phyloP scores from a whole-genome alignment of 2,329 filamentous ascomycete genomes.

The Exophiala lecanii-corni region DNA sequence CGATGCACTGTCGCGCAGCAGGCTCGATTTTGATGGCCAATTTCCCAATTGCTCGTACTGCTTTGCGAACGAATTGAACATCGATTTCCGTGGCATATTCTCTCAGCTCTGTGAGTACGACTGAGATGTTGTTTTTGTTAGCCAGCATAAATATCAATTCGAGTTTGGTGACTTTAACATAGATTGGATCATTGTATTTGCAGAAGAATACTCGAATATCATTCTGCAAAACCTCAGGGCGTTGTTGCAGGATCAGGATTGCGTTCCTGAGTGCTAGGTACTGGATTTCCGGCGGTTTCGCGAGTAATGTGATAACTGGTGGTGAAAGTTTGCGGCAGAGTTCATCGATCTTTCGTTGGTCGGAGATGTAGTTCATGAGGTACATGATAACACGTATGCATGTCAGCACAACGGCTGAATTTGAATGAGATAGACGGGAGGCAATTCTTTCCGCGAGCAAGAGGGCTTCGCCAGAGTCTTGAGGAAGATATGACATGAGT shows the following conservation, averaged over 20 bases:
- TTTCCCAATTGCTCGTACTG: conserved; percentile 94
- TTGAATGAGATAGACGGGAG: conserved; percentile 93
- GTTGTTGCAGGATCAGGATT: conserved; percentile 83
- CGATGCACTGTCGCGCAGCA: conserved; percentile 84
- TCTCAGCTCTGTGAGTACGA: conserved; percentile 86
- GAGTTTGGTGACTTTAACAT: conserved; percentile 97
- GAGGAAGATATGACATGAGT: conserved; percentile 94
- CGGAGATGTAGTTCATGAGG: conserved; percentile 96
- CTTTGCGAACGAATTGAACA: conserved; percentile 96
- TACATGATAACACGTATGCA: conserved; percentile 96
- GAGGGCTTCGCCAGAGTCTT: conserved; percentile 81
- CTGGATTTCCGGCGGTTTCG: conserved; percentile 97
- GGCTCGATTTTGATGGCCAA: conserved; percentile 98
- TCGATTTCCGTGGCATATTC: conserved; percentile 98
- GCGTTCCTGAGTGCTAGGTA: conserved; percentile 93
- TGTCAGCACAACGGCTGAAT: conserved; percentile 92
- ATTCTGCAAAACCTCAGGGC: conserved; percentile 89
- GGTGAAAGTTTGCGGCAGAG: conserved; percentile 92
- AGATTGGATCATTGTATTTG: conserved; percentile 99
- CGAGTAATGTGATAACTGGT: conserved; percentile 86
- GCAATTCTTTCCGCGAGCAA: conserved; percentile 89
- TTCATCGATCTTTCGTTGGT: conserved; percentile 79
- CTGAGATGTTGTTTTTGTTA: conserved; percentile 88
- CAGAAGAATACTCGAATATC: conserved; percentile 99
- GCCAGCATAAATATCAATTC: conserved; percentile 99